A percentile compares a stretch with the other conserved stretches of the same genome.
Conservation (phyloP, 345 rosid genomes). For the Hypericum androsaemum region DNA sequence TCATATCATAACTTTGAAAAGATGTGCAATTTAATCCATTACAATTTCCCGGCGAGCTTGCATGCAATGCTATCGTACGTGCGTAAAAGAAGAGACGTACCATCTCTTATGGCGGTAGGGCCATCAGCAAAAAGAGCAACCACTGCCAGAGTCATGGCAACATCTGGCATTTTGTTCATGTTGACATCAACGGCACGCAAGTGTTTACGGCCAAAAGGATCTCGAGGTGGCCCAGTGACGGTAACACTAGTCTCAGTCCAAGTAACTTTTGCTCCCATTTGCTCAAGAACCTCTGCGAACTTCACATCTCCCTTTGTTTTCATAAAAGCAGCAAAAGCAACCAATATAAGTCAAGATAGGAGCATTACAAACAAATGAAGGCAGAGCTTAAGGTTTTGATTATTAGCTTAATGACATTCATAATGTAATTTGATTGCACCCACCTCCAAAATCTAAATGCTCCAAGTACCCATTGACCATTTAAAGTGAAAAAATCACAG, state of each 20-base stretch:
- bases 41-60: too few relatives aligned
- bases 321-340: background rate
- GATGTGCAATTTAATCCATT: too few relatives aligned
- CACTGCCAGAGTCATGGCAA: slow-evolving; percentile 95
- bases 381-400: too few relatives aligned
- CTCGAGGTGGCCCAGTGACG: slow-evolving; percentile 75
- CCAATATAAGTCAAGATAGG: too few relatives aligned
- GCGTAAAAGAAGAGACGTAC: slow-evolving; percentile 28
- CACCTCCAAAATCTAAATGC: too few relatives aligned
- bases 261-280: slow-evolving; percentile 89
- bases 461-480: too few relatives aligned
- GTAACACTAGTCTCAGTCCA: slow-evolving; percentile 93
- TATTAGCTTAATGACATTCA: too few relatives aligned
- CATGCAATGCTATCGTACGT: slow-evolving; percentile 1
- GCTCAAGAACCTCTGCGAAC: slow-evolving; percentile 90
- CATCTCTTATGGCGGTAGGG: slow-evolving; percentile 93
- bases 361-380: too few relatives aligned
- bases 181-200: slow-evolving; percentile 69
- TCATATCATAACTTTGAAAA: too few relatives aligned
- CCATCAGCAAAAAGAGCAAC: slow-evolving; percentile 93
- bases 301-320: slow-evolving; percentile 71
- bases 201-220: slow-evolving; percentile 60
- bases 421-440: too few relatives aligned
- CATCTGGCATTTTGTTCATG: slow-evolving; percentile 99
- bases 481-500: too few relatives aligned